Conservation (phyloP, 306 rosid genomes). For the Cercis canadensis region DNA sequence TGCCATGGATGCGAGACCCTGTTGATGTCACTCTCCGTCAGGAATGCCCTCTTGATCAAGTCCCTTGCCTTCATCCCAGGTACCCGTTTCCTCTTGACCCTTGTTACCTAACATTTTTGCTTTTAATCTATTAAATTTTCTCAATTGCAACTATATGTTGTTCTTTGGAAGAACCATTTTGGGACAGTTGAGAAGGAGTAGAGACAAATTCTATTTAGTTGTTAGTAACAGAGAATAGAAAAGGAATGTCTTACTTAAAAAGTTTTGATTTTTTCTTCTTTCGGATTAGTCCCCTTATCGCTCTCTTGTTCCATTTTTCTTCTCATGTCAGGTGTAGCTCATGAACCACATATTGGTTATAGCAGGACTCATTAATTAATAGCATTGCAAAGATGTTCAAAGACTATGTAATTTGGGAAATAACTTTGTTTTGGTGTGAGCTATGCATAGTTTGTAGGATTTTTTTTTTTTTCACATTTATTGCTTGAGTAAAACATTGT, state of each 20-base stretch:
- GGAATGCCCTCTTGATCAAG: conserved; percentile 52
- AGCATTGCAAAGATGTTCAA: too few species aligned
- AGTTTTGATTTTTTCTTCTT: background rate
- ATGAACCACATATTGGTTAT: too few species aligned
- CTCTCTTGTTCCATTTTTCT: background rate
- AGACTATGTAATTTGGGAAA: background rate
- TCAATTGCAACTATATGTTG: background rate
- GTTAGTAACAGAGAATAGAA: background rate
- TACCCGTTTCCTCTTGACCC: background rate
- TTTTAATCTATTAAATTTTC: too few species aligned
- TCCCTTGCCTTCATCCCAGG: conserved; percentile 71
- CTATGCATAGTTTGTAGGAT: background rate
- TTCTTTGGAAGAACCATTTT: background rate
- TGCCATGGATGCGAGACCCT: conserved; percentile 97
- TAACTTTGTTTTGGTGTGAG: background rate
- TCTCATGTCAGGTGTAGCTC: too few species aligned
- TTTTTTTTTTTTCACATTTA: too few species aligned
- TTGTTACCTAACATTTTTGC: too few species aligned
- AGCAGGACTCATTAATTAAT: too few species aligned
- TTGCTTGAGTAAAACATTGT: too few species aligned
- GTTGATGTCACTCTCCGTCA: conserved; percentile 58
- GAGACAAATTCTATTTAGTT: background rate
- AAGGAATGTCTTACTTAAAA: too few species aligned
- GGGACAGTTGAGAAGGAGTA: background rate
- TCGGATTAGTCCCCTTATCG: background rate